phyloP scores from a whole-genome alignment of 805 yeast genomes.

The Candida tammaniensis region DNA sequence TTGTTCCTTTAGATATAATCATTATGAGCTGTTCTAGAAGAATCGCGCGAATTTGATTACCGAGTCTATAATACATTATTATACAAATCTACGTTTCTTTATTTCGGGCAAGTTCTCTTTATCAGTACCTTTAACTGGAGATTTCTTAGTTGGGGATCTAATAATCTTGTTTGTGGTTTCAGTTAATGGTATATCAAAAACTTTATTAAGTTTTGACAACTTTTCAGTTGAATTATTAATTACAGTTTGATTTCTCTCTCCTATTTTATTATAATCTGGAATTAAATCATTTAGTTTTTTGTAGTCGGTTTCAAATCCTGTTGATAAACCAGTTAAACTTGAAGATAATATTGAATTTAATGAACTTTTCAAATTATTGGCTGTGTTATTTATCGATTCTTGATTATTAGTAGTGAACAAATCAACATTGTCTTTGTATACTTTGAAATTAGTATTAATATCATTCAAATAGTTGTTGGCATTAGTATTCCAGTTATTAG shows the following conservation, averaged over 20 bases:
- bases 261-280: constrained; percentile 1
- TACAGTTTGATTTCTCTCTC: background rate
- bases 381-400: constrained; percentile 5
- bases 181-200: too few species aligned
- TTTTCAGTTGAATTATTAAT: too few species aligned
- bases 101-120: constrained; percentile 10
- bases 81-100: constrained; percentile 13
- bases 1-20: constrained; percentile 11
- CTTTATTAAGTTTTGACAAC: background rate
- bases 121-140: too few species aligned
- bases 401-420: constrained; percentile 8
- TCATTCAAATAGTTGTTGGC: background rate
- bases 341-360: constrained; percentile 7
- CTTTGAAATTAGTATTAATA: constrained; percentile 5
- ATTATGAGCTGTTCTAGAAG: too few species aligned
- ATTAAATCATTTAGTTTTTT: background rate
- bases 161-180: too few species aligned
- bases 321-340: constrained; percentile 6
- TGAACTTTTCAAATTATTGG: constrained; percentile 5
- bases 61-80: constrained; percentile 1
- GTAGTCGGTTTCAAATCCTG: constrained; percentile 3
- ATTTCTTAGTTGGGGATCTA: too few species aligned
- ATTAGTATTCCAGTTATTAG: constrained; percentile 7
- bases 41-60: background rate
- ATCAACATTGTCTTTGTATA: constrained; percentile 8